Base-by-base conservation (phyloP, 768 basidiomycete genomes). In the Fomitopsis serialis region DNA sequence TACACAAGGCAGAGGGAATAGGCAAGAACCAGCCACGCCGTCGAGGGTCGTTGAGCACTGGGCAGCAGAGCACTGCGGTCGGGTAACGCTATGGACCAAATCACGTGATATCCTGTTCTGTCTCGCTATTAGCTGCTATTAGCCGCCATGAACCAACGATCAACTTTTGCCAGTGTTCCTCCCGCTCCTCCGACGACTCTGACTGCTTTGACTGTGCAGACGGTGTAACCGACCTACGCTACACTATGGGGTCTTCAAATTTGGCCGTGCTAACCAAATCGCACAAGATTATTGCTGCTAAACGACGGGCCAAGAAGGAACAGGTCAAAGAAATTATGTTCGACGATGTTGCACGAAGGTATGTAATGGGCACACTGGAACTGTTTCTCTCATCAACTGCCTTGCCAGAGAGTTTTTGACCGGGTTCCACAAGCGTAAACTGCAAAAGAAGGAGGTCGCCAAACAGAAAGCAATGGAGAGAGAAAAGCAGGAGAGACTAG, bases 381-480 rank as follows among this genome's bases (percentile, higher is more conserved):
- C 19, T 40, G 37, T 8, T 40, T 7, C 37, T 17, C 37, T 40
- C 19, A 25, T 9, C 24, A n/a, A 44, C 46, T 17, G 8, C 15
- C 37, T 19, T 9, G 21, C 19, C 61, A 95, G 93, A 64, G 87
- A 95, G 54, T 97, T 89, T 70, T 72, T 97, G 65, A 95, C 92
- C 17, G 94, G 94, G 24, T 97, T 97, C 67, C 87, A 89, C 68
- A 95, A 95, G 70, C 83, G 94, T 61, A 97, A 96, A 70, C 70
- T 92, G 48, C 86, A 84, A 55, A 91, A 88, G 67, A 78, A 83
- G 58, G 90, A 95, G 61, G 85, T 80, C 46, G 79, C 85, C 42
- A 82, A 81, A 61, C 78, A 82, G 59, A 87, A 80, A 67, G 90
- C 91, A 12, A 71, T 79, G 56, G 83, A 91, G 62, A 74, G 85